These are phyloP conservation scores for Cryptococcus maquisensis DNA, from an alignment of 1,284 basidiomycete genomes.

Conservation along the genomic window DNA sequence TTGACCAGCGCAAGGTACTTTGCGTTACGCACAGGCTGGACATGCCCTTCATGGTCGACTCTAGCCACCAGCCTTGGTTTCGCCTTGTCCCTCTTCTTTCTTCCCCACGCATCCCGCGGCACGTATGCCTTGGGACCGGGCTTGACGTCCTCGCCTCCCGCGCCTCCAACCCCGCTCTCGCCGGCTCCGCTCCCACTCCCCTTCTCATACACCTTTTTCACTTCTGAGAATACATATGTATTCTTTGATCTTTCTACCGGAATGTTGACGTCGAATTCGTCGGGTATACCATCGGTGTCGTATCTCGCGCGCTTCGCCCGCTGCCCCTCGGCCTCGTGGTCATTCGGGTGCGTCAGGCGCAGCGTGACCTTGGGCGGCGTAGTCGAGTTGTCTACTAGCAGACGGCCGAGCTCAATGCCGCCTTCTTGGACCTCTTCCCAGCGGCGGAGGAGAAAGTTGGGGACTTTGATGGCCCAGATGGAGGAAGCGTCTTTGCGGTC, in stretches of 20 bases:
- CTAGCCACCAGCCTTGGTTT: constrained; percentile 33
- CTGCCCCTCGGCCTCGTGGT: neutral
- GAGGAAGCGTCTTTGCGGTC: constrained; percentile 19
- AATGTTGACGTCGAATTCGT: constrained; percentile 38
- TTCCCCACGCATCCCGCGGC: constrained; percentile 13
- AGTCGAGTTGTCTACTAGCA: constrained; percentile 50
- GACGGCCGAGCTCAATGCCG: constrained; percentile 51
- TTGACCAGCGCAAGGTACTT: constrained; percentile 51
- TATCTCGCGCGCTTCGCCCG: constrained; percentile 12
- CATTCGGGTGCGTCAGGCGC: constrained; percentile 14
- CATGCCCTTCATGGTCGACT: constrained; percentile 43
- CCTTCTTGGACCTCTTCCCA: constrained; percentile 51
- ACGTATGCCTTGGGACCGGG: neutral
- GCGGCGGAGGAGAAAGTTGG: constrained; percentile 52
- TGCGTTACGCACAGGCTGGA: constrained; percentile 39
- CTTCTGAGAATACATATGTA: constrained; percentile 41
- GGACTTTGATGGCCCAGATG: constrained; percentile 50
- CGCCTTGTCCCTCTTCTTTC: constrained; percentile 35
- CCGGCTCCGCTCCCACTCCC: constrained; percentile 1
- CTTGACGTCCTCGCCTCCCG: constrained; percentile 5
- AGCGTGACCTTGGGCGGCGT: constrained; percentile 24
- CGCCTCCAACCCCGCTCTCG: constrained; percentile 4
- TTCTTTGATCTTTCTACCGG: constrained; percentile 36
- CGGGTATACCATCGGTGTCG: constrained; percentile 29
- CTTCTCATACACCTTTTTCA: constrained; percentile 14